phyloP scores from a whole-genome alignment of 495 filamentous ascomycete species.

The Penicillium pulvis region DNA sequence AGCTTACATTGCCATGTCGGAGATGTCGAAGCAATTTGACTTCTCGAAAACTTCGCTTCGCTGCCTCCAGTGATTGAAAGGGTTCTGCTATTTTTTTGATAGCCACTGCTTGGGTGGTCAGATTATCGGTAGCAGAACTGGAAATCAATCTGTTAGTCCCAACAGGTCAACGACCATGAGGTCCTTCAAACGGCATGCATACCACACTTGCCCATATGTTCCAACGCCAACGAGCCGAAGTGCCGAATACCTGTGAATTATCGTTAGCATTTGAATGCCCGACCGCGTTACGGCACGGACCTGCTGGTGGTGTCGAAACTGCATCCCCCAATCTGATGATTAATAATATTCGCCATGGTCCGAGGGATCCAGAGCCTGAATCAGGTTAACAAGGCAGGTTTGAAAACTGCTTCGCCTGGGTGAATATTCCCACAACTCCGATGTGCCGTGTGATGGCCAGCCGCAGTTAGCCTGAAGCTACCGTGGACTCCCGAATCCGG shows the following conservation, averaged over 20 bases:
- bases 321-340: background rate
- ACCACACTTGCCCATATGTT: background rate
- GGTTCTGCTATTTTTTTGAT: slow-evolving; percentile 4
- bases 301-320: background rate
- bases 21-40: slow-evolving; percentile 6
- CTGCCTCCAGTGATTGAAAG: background rate
- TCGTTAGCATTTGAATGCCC: background rate
- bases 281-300: background rate
- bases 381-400: background rate
- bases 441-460: background rate
- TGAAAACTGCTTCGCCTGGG: background rate
- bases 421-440: background rate
- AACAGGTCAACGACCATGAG: background rate
- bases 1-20: slow-evolving; percentile 6
- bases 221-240: background rate
- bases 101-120: background rate
- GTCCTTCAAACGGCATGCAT: background rate
- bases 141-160: background rate
- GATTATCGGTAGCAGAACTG: slow-evolving; percentile 2
- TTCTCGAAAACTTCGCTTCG: slow-evolving; percentile 7
- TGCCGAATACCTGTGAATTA: background rate
- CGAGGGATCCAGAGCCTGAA: background rate
- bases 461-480: background rate
- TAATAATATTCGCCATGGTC: background rate
- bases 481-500: background rate